phyloP scores from a whole-genome alignment of 768 basidiomycete genomes.

The Boletales sp. region DNA sequence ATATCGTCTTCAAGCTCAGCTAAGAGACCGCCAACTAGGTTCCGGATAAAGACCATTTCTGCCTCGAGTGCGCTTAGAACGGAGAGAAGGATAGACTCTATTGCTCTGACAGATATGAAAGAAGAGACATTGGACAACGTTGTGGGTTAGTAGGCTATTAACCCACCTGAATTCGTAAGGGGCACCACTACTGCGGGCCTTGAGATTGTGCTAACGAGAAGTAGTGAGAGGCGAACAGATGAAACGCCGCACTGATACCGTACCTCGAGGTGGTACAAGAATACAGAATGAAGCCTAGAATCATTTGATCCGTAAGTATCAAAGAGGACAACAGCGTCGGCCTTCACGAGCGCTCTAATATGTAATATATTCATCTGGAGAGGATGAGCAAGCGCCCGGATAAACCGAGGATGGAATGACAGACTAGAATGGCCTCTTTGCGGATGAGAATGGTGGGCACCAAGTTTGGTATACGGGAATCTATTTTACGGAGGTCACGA shows the following conservation, averaged over 20 bases:
- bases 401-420: conserved; percentile 22
- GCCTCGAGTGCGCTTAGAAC: conserved; percentile 91
- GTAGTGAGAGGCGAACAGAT: conserved; percentile 5
- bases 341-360: conserved; percentile 91
- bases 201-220: conserved; percentile 70
- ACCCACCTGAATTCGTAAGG: conserved; percentile 87
- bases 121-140: conserved; percentile 3
- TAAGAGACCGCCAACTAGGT: conserved; percentile 83
- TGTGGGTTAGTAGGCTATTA: conserved; percentile 15
- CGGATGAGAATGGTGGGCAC: conserved; percentile 91
- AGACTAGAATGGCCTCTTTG: conserved; percentile 81
- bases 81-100: conserved; percentile 90
- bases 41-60: conserved; percentile 92
- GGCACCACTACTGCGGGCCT: conserved; percentile 59
- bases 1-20: conserved; percentile 95
- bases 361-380: conserved; percentile 87
- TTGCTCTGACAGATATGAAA: conserved; percentile 55
- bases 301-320: conserved; percentile 88
- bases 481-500: conserved; percentile 95
- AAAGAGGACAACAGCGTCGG: conserved; percentile 87
- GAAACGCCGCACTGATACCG: conserved; percentile 15
- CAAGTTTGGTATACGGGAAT: conserved; percentile 89
- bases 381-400: conserved; percentile 10
- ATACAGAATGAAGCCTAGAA: conserved; percentile 81
- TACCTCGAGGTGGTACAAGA: conserved; percentile 85